Evolutionary conservation across 23 red algal genomes (phyloP), one percentile per base, ranked within the genome.

Genomic region (Gracilaria domingensis): DNA sequence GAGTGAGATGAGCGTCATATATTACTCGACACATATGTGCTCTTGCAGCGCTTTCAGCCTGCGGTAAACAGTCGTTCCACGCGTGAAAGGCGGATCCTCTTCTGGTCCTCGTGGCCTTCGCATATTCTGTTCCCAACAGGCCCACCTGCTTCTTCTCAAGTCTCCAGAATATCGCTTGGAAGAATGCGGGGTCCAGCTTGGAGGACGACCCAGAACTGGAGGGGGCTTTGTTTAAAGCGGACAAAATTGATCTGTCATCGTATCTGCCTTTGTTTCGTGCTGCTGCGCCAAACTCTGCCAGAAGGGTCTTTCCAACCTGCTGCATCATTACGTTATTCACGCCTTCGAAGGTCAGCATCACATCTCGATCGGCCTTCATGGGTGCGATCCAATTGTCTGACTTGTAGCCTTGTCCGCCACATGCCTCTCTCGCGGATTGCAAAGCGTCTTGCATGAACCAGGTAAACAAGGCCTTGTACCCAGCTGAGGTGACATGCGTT

Each of bases 291-390:
- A 73, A 73, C 59, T 95, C 91, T 8, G 76, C 82, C 1, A 97
- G 76, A n/a, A 93, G 70, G 17, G 62, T 77, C 76, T 93, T 93
- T 17, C 78, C 91, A n/a, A 96, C 97, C 66, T 94, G 94, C 42
- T 96, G 93, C 73, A 96, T 38, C 58, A 99, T 86, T 9, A 99
- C 97, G 28, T 53, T 65, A 85, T 99, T 99, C 37, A 84, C 93
- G 23, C 97, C 97, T 38, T 99, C 97, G 83, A 95, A 99, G 28
- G 94, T 99, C 14, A 94, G 42, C 65, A 84, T 91, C 23, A 99
- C 94, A 70, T 99, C 94, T 23, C 80, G 85, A 79, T 91, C 87
- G 34, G 77, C 80, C 51, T 92, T 94, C 86, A 99, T 30, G 21
- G 69, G 72, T 12, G 84, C 97, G 37, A 99, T 99, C 35, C 82